phyloP scores from a whole-genome alignment of 1,139 yeast species.

The Suhomyces bokatorum region DNA sequence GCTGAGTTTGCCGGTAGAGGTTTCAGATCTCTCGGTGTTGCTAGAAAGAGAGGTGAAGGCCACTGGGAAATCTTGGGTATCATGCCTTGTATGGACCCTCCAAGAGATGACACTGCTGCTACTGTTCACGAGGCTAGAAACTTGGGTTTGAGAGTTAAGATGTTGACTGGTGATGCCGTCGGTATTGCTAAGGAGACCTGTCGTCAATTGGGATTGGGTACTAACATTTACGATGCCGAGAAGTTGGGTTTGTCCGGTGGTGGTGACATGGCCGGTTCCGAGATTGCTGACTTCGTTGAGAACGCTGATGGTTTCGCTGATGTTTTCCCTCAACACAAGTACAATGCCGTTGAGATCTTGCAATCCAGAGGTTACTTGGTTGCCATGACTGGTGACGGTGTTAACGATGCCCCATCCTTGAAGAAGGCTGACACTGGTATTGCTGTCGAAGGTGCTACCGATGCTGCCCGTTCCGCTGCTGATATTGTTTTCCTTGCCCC shows the following conservation, averaged over 20 bases:
- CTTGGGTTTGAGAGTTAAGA: slow-evolving; percentile 94
- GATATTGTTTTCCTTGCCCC: slow-evolving; percentile 96
- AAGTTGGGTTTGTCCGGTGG: slow-evolving; percentile 96
- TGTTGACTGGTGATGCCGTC: slow-evolving; percentile 99
- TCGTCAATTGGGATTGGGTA: slow-evolving; percentile 96
- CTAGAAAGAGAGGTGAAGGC: slow-evolving; percentile 98
- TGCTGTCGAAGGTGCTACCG: slow-evolving; percentile 97
- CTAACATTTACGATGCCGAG: slow-evolving; percentile 96
- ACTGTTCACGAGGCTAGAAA: slow-evolving; percentile 92
- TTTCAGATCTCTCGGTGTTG: slow-evolving; percentile 98
- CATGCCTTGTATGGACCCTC: slow-evolving; percentile 99
- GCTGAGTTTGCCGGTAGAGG: slow-evolving; percentile 98
- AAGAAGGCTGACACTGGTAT: slow-evolving; percentile 97
- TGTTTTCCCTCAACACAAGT: slow-evolving; percentile 96
- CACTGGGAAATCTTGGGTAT: slow-evolving; percentile 98
- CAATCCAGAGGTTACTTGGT: slow-evolving; percentile 92
- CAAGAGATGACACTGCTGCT: slow-evolving; percentile 97
- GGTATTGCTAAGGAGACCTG: slow-evolving; percentile 99
- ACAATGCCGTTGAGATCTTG: slow-evolving; percentile 86
- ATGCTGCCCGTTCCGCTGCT: slow-evolving; percentile 95
- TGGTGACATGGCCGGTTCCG: slow-evolving; percentile 96
- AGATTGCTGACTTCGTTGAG: slow-evolving; percentile 93
- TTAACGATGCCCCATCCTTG: slow-evolving; percentile 93
- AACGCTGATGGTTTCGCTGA: slow-evolving; percentile 97
- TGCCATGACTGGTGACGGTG: slow-evolving; percentile 99